Percentiles rank a stretch among this genome's conserved stretches.
Evolutionary conservation across 108 stramenopile genomes (phyloP).

Genomic region (Pinguiococcus pyrenoidosus): DNA sequence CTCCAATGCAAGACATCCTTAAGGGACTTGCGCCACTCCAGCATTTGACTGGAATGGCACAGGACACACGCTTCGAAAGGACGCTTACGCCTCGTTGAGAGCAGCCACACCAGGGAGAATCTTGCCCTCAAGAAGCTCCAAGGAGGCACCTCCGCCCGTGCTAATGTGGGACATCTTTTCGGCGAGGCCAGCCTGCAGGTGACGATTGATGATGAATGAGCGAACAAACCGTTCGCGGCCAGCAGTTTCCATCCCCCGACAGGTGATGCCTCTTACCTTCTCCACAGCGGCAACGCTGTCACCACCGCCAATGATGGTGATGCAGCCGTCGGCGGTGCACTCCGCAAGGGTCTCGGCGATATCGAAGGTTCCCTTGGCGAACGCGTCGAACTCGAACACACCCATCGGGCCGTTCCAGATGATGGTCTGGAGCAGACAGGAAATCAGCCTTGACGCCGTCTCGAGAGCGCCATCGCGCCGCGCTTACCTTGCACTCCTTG

Average conservation of each 20-base stretch:
- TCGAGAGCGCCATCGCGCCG: constrained; percentile 3
- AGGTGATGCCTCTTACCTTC: constrained; percentile 7
- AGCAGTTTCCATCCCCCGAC: background rate
- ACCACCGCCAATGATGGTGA: constrained; percentile 95
- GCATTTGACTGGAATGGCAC: no score
- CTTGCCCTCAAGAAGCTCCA: constrained; percentile 95
- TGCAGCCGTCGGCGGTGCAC: constrained; percentile 67
- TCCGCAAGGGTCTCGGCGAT: constrained; percentile 91
- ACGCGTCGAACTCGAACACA: constrained; percentile 90
- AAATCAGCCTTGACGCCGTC: background rate
- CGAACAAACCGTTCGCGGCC: background rate
- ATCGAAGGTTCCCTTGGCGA: constrained; percentile 52
- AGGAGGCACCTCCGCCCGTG: constrained; percentile 81
- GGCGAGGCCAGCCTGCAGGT: constrained; percentile 75
- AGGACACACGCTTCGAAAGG: no score
- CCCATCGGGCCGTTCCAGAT: constrained; percentile 97
- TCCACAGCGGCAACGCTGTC: constrained; percentile 93
- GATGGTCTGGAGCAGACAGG: constrained; percentile 49
- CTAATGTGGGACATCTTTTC: constrained; percentile 97
- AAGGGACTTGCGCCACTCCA: no score
- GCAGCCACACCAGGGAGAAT: constrained; percentile 82
- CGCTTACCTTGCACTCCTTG: background rate
- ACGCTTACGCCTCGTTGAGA: constrained; percentile 57
- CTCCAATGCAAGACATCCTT: no score
- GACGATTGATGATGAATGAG: background rate